Percentiles rank a stretch among this genome's conserved stretches.
Evolutionary conservation across 1,284 basidiomycete species (phyloP).

Genomic region (Somion occarium): DNA sequence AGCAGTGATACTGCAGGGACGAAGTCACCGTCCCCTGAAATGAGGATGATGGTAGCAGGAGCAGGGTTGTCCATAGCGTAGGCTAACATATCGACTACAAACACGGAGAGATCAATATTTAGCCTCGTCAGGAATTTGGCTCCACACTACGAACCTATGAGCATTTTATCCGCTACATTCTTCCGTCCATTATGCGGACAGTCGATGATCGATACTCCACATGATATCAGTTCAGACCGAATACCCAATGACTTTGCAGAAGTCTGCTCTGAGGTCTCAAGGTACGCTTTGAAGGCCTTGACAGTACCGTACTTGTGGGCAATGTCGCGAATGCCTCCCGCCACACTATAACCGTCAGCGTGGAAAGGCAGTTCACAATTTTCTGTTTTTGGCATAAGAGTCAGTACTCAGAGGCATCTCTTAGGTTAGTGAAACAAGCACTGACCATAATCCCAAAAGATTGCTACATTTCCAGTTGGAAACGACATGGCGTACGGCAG

Average conservation of each 20-base stretch:
- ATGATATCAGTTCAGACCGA: slow-evolving; percentile 42
- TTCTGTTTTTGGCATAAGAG: slow-evolving; percentile 31
- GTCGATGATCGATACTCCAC: slow-evolving; percentile 36
- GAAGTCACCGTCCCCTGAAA: slow-evolving; percentile 57
- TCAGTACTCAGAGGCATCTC: neutral
- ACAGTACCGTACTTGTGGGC: slow-evolving; percentile 25
- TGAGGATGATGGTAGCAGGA: slow-evolving; percentile 47
- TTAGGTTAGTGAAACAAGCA: slow-evolving; percentile 6
- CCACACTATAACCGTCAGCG: slow-evolving; percentile 35
- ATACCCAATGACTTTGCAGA: slow-evolving; percentile 29
- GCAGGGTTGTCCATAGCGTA: slow-evolving; percentile 52
- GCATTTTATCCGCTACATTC: slow-evolving; percentile 39
- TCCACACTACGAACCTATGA: slow-evolving; percentile 26
- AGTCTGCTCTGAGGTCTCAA: slow-evolving; percentile 34
- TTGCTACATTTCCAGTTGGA: slow-evolving; percentile 31
- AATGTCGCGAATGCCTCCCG: slow-evolving; percentile 22
- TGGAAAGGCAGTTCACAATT: slow-evolving; percentile 47
- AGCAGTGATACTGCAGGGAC: slow-evolving; percentile 51
- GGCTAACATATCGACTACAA: slow-evolving; percentile 53
- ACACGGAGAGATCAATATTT: neutral
- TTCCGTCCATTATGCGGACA: slow-evolving; percentile 40
- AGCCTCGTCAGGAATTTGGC: no score
- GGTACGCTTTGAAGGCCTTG: slow-evolving; percentile 43
- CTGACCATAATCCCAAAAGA: slow-evolving; percentile 64
- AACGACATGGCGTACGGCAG: neutral